Percentiles rank a stretch among this genome's conserved stretches.
phyloP scores from a whole-genome alignment of 2,329 filamentous ascomycete species.

The Xylaria sp. region DNA sequence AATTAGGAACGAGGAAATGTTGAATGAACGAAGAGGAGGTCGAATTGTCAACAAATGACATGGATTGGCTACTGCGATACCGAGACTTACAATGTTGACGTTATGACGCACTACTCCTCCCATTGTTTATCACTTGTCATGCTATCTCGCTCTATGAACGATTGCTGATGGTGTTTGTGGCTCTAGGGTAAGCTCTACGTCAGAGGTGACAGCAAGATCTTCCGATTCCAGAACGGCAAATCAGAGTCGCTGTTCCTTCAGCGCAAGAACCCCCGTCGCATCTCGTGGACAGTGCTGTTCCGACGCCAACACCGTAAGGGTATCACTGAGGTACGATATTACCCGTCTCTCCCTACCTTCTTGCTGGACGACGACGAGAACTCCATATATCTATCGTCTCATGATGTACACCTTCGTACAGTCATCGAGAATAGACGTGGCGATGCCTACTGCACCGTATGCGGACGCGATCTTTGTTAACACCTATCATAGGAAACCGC shows the following conservation, averaged over 20 bases:
- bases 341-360: not conserved
- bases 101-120: slow-evolving; percentile 16
- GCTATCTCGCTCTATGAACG: not conserved
- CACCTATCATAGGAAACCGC: slow-evolving; percentile 84
- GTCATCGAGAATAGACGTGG: not conserved
- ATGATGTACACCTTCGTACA: not conserved
- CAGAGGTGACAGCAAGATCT: slow-evolving; percentile 99
- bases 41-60: not conserved
- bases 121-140: not conserved
- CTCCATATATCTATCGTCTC: not conserved
- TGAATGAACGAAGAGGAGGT: not conserved
- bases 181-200: slow-evolving; percentile 97
- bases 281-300: slow-evolving; percentile 98
- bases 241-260: slow-evolving; percentile 99
- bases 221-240: slow-evolving; percentile 99
- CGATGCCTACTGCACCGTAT: not conserved
- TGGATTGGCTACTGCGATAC: slow-evolving; percentile 22
- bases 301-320: slow-evolving; percentile 99
- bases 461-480: slow-evolving; percentile 50
- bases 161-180: slow-evolving; percentile 28
- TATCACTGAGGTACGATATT: slow-evolving; percentile 93
- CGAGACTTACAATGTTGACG: slow-evolving; percentile 17
- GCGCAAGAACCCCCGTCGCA: slow-evolving; percentile 99
- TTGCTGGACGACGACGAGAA: not conserved
- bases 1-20: not conserved